Base-by-base conservation (phyloP, 768 basidiomycete species). In the Mycena olivaceomarginata region DNA sequence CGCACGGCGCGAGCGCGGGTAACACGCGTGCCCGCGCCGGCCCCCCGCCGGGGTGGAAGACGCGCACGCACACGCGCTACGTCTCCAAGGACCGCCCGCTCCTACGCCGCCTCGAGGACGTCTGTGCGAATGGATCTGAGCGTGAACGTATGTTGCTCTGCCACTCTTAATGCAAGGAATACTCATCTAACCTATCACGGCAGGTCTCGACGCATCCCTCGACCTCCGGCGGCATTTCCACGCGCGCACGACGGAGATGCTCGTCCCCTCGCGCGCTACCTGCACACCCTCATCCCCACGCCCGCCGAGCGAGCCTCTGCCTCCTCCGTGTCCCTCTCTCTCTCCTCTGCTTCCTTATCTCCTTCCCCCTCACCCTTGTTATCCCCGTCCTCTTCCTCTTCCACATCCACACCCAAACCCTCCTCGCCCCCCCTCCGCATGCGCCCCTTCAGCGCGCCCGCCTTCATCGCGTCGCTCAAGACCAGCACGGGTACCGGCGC, bases 181-280 rank as follows among this genome's bases (percentile, higher is more conserved):
- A 67, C 43, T 75, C 51, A 22, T 43, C 25, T 16, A 67, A n/a
- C 39, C 57, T 59, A 59, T 15, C 22, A 39, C 46, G 8, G 4
- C 81, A 96, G 94, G 89, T 80, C 84, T 93, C 10, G 90, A 91
- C 53, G 91, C 91, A 40, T 96, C 91, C 69, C 91, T 92, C 68
- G 90, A 86, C 70, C 88, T 98, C 15, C 93, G 96, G 31, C 89
- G 92, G 62, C 97, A 99, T 82, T 97, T 99, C 83, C 93, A 93
- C 69, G 92, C 94, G 53, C 91, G 98, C 60, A 97, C 98, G 1
- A 95, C 94, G 22, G 94, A 94, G 70, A 89, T 99, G 76, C 91
- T 99, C 25, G 94, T 96, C 3, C 98, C 0, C 90, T 99, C 6
- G 94, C 98, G 80, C 92, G 98, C 79, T 99, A 99, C 87, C 93